Conservation (phyloP, 2,329 filamentous ascomycete genomes). For the Fusarium sp. region DNA sequence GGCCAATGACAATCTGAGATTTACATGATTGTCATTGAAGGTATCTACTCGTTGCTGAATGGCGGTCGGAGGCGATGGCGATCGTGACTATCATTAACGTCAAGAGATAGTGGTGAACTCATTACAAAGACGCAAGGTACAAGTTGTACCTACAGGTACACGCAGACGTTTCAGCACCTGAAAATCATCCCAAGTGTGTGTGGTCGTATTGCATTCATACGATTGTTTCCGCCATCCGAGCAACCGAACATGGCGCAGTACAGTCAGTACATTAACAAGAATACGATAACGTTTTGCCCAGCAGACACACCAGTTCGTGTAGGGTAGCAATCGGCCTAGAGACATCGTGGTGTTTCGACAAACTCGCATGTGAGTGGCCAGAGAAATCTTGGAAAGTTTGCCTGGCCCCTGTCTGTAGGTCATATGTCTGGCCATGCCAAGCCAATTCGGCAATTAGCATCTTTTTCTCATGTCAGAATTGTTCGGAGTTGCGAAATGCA, state of each 20-base stretch:
- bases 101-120: conserved; percentile 8
- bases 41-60: not conserved
- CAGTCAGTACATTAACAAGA: conserved; percentile 13
- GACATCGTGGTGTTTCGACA: conserved; percentile 14
- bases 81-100: conserved; percentile 22
- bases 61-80: conserved; percentile 15
- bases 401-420: conserved; percentile 9
- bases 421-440: conserved; percentile 11
- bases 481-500: conserved; percentile 13
- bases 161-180: not conserved
- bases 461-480: not conserved
- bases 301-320: conserved; percentile 2
- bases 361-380: conserved; percentile 25
- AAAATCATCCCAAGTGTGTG: not conserved
- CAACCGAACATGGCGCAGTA: conserved; percentile 11
- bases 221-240: conserved; percentile 3
- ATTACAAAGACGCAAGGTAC: not conserved
- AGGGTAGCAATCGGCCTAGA: conserved; percentile 22
- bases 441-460: conserved; percentile 15
- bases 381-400: conserved; percentile 13
- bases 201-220: not conserved
- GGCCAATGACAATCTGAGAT: conserved; percentile 1
- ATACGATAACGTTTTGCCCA: conserved; percentile 5
- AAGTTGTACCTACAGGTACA: conserved; percentile 21
- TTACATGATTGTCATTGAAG: conserved; percentile 7